Evolutionary conservation across 1,284 basidiomycete genomes (phyloP), one percentile per base, ranked within the genome.

Genomic region (Cutaneotrichosporon sp.): DNA sequence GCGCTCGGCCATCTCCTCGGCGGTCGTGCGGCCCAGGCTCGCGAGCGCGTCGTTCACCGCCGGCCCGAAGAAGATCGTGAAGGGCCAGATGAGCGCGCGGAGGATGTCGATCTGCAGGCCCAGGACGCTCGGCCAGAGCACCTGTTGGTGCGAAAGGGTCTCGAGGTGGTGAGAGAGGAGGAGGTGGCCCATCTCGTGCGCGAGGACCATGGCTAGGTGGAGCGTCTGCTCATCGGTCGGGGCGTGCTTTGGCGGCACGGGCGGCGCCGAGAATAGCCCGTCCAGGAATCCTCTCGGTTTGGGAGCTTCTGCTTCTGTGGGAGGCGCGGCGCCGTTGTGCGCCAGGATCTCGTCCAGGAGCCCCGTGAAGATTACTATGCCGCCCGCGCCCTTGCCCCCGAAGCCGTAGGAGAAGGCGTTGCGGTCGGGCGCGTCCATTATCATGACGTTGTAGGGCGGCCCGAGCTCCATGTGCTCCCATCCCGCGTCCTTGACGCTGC

Each of bases 381-480:
- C 92, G 56, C 91, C 91, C 0, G 89, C 91, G 27, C 92, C 91
- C 70, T 91, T 86, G 1, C 90, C 89, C 14, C 92, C 92, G 69
- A 95, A 95, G 1, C 92, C 92, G 73, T 92, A 94, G 1, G 89
- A 91, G 73, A 95, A 93, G 1, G 92, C 92, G 71, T 94, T 95
- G 84, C 84, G 29, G 55, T 89, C 87, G 0, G 90, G 87, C 60
- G 87, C 86, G 62, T 94, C 89, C 57, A 93, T 86, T n/a, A 95
- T 75, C 54, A 95, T 81, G 10, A 95, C 79, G 29, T 89, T 90
- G 75, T 92, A 95, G 0, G 92, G 92, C 46, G 91, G 90, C 0
- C 92, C 92, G 9, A 88, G 80, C 55, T 78, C 73, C 5, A 80
- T 58, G 62, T 78, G 77, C 55, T 78, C 74, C 36, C 62, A 59